Evolutionary conservation across 139 green algal species (phyloP).

Genomic region (Chlorella sp.): DNA sequence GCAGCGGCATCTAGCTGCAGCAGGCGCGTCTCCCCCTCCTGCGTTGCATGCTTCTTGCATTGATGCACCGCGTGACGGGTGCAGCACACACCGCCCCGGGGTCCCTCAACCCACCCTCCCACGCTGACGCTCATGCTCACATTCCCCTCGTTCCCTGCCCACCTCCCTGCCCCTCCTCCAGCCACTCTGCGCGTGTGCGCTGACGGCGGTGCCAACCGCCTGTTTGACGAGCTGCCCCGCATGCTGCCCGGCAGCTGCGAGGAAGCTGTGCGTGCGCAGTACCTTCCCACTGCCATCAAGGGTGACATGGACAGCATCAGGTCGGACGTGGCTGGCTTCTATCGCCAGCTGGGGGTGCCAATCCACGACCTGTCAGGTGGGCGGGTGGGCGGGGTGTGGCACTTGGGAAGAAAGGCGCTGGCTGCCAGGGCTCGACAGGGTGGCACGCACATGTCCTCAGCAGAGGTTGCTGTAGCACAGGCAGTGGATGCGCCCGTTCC

Average conservation of each 20-base stretch:
- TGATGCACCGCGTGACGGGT: background rate
- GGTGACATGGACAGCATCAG: conserved; percentile 91
- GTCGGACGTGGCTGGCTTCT: conserved; percentile 71
- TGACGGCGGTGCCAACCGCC: conserved; percentile 92
- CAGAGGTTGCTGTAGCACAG: too few species aligned
- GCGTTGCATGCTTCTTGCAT: background rate
- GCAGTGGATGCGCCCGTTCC: too few species aligned
- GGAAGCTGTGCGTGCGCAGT: conserved; percentile 29
- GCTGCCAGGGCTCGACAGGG: too few species aligned
- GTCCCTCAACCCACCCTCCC: too few species aligned
- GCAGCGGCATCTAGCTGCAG: background rate
- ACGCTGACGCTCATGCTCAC: background rate
- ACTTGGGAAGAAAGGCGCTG: too few species aligned
- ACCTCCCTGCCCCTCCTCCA: background rate
- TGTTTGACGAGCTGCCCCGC: conserved; percentile 82
- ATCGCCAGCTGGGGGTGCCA: conserved; percentile 31
- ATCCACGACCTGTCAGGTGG: conserved; percentile 23
- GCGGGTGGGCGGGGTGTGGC: background rate
- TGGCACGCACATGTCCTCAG: too few species aligned
- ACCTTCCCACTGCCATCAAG: conserved; percentile 76
- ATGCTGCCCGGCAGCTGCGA: conserved; percentile 20
- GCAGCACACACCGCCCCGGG: too few species aligned
- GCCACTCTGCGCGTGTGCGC: conserved; percentile 81
- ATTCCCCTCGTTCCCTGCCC: background rate
- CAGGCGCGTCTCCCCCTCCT: background rate